These are phyloP conservation scores for Chlamydomonas reinhardtii DNA, from an alignment of 163 green algal genomes.

Conservation along the genomic window DNA sequence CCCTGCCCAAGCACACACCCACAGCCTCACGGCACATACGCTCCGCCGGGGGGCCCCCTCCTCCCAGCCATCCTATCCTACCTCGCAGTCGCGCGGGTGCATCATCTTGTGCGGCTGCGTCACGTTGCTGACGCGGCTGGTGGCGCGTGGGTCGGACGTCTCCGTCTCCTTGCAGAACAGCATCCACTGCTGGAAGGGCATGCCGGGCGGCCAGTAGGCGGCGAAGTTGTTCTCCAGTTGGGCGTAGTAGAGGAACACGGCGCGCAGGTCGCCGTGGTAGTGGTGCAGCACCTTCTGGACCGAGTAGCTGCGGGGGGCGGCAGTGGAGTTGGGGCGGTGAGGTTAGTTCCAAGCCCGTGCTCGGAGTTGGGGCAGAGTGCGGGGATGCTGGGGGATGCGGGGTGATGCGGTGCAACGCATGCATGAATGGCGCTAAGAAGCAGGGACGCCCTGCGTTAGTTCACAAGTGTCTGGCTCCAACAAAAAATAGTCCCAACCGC, in stretches of 20 bases:
- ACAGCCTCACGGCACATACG: no score
- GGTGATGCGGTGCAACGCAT: no score
- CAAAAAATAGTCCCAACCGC: no score
- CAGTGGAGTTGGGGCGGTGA: no score
- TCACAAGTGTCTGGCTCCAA: no score
- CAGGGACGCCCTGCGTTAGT: no score
- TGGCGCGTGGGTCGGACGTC: conserved; percentile 53
- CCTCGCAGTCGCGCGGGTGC: conserved; percentile 53
- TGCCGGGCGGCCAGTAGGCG: conserved; percentile 63
- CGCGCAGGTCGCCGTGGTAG: conserved; percentile 64
- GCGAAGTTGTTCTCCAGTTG: conserved; percentile 57
- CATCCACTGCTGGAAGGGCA: conserved; percentile 65
- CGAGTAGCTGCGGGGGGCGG: conserved; percentile 50
- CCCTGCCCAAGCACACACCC: no score
- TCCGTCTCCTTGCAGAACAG: conserved; percentile 64
- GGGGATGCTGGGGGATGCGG: no score
- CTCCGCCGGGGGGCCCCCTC: background rate
- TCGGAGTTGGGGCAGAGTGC: no score
- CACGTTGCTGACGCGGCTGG: conserved; percentile 45
- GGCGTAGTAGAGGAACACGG: conserved; percentile 71
- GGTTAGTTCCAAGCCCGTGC: no score
- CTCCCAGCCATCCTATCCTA: background rate
- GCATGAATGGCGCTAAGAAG: no score
- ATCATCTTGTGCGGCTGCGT: conserved; percentile 55
- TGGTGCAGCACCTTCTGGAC: conserved; percentile 70